Conservation (phyloP, 2,329 filamentous ascomycete species). For the Colletotrichum cuscutae region DNA sequence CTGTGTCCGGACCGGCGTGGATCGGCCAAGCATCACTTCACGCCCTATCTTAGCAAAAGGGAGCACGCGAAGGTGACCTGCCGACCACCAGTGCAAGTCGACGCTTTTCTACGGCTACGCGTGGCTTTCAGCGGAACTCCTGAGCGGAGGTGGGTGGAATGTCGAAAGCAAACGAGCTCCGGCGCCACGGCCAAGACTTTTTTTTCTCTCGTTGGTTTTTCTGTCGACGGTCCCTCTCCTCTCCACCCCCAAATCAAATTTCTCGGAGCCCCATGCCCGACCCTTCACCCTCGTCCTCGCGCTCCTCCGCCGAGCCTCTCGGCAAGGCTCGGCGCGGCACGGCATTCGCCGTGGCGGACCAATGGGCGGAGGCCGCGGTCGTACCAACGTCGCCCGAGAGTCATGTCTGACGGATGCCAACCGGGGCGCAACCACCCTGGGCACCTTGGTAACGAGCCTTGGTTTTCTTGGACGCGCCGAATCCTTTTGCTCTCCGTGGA, state of each 20-base stretch:
- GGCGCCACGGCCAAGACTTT: slow-evolving; percentile 24
- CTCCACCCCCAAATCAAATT: slow-evolving; percentile 9
- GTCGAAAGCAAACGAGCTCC: neutral
- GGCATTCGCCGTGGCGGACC: slow-evolving; percentile 26
- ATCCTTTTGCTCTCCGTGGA: slow-evolving; percentile 2
- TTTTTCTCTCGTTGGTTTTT: neutral
- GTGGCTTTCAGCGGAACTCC: slow-evolving; percentile 7
- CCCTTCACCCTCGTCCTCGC: slow-evolving; percentile 9
- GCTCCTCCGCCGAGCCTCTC: slow-evolving; percentile 32
- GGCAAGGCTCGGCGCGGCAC: slow-evolving; percentile 34
- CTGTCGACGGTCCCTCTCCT: neutral
- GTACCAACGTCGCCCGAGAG: slow-evolving; percentile 24
- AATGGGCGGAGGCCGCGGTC: slow-evolving; percentile 10
- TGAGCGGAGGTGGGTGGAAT: slow-evolving; percentile 15
- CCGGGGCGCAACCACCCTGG: neutral
- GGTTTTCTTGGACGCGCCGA: slow-evolving; percentile 22
- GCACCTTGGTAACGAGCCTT: slow-evolving; percentile 8
- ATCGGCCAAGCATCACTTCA: neutral
- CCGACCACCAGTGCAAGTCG: neutral
- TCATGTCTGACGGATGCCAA: slow-evolving; percentile 23
- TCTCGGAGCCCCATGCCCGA: slow-evolving; percentile 25
- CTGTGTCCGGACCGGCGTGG: neutral
- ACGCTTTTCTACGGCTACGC: slow-evolving; percentile 18
- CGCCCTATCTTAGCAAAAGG: neutral
- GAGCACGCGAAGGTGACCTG: neutral